Evolutionary conservation across 139 green algal species (phyloP), one percentile per base, ranked within the genome.

Genomic region (Picochlorum sp.): DNA sequence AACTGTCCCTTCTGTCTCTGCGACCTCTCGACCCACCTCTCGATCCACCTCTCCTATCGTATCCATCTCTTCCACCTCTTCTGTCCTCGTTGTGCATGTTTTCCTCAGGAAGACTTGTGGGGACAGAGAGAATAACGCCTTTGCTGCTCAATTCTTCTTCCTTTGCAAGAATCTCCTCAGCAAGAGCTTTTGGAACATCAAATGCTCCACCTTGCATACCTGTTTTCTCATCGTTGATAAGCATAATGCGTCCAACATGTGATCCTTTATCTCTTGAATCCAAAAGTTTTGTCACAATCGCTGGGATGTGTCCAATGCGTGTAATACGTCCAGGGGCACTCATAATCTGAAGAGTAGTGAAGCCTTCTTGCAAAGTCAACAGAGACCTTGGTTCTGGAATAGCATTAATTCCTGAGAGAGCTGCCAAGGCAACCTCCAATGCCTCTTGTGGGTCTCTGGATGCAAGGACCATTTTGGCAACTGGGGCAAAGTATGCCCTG

Each of bases 381-480:
- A 90, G 61, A 13, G 68, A 67, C 16, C 74, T 81, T 14, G 77
- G 70, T 66, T 88, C 65, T 28, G 88, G 86, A n/a, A 86, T 69
- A 26, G 85, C 69, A 52, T 73, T 81, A 73, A 97, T 90, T 56
- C 93, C 93, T 28, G 66, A 85, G 68, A 98, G 77, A 18, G 83
- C 77, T 0, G 91, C 93, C 28, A 98, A 83, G 7, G 91, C 88
- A 6, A 81, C 78, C 59, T 69, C 63, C 13, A 77, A 18, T 6
- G 72, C 68, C 9, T 76, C 57, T 45, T 74, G 54, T 11, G 82
- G 81, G 62, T 90, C 75, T 11, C 71, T 69, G 5, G 71, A 74
- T 2, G 65, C 58, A 31, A 97, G 68, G 45, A 97, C 68, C 37
- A 74, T 58, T 64, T 84, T 67, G 3, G 91, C 91, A 18, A 90